phyloP scores from a whole-genome alignment of 2,329 filamentous ascomycete genomes.

The Chaetomiaceae sp. region DNA sequence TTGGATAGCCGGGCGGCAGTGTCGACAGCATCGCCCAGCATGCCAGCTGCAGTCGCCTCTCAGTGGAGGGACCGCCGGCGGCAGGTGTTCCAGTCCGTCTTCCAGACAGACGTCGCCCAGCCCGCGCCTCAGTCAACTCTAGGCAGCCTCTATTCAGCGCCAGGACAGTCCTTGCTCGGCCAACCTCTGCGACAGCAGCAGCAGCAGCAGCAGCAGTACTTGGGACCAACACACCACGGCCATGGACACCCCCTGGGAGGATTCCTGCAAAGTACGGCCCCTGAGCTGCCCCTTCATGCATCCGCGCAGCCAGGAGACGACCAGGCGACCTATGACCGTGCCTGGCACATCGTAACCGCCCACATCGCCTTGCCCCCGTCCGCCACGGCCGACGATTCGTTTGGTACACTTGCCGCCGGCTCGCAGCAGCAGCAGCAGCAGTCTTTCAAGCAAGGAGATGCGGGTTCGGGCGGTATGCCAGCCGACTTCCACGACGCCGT shows the following conservation, averaged over 20 bases:
- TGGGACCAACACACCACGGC: too few species aligned
- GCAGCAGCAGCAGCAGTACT: slow-evolving; percentile 15
- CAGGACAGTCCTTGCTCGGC: slow-evolving; percentile 33
- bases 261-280: slow-evolving; percentile 13
- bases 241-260: slow-evolving; percentile 11
- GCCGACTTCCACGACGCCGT: slow-evolving; percentile 48
- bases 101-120: slow-evolving; percentile 47
- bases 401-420: slow-evolving; percentile 43
- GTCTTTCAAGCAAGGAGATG: slow-evolving; percentile 26
- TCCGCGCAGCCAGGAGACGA: slow-evolving; percentile 35
- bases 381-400: slow-evolving; percentile 51
- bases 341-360: slow-evolving; percentile 59
- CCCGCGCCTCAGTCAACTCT: slow-evolving; percentile 43
- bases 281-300: slow-evolving; percentile 13
- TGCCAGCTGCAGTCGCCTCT: slow-evolving; percentile 37
- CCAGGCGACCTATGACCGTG: slow-evolving; percentile 56
- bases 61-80: slow-evolving; percentile 45
- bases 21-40: slow-evolving; percentile 13
- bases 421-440: slow-evolving; percentile 35
- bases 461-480: slow-evolving; percentile 14
- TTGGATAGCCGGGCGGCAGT: background rate
- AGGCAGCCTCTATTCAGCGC: slow-evolving; percentile 36
- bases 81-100: slow-evolving; percentile 52
- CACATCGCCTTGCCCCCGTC: slow-evolving; percentile 53
- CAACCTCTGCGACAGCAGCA: background rate